Evolutionary conservation across 352 stramenopile species (phyloP), one percentile per base, ranked within the genome.

Genomic region (Phytopythium vexans): DNA sequence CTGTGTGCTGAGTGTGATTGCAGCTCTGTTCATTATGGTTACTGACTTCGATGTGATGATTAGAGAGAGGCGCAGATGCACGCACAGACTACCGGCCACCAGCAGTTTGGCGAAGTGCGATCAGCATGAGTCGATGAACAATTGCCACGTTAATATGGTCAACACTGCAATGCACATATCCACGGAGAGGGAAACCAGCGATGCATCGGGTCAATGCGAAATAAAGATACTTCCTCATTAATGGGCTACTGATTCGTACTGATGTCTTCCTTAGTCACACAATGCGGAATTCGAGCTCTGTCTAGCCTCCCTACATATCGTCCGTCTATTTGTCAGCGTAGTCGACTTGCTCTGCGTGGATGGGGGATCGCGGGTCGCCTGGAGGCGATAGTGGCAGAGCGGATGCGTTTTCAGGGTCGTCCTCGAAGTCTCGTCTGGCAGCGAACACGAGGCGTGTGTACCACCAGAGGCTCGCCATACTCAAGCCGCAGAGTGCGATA

Each of bases 71-170:
- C 81, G 10, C 62, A 81, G 37, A 59, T 44, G 31, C 83, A 93
- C 62, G 83, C 79, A 1, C 52, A 89, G 35, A 48, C 64, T 27
- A 88, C 77, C 0, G 83, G 78, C 0, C 83, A 93, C 49, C 80
- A 84, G 54, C 66, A 86, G 54, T 93, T 93, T 68, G 83, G 81
- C 15, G 83, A 93, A 66, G 38, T 89, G 14, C 59, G 61, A 11
- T 41, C 47, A 31, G 27, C 21, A 27, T 27, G 21, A 27, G 21
- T 27, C 21, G 21, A 27, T 27, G 21, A 27, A 2, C 21, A 27
- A 27, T 27, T 27, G 21, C 21, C 21, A 27, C 21, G 21, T 2
- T 27, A 27, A 27, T 27, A 27, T 27, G 21, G 21, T 27, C 21
- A 27, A 27, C 21, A 27, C 21, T 2, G 21, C 21, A 27, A 27